Evolutionary conservation across 2,329 filamentous ascomycete species (phyloP).

Genomic region (Sporothrix euskadiensis): DNA sequence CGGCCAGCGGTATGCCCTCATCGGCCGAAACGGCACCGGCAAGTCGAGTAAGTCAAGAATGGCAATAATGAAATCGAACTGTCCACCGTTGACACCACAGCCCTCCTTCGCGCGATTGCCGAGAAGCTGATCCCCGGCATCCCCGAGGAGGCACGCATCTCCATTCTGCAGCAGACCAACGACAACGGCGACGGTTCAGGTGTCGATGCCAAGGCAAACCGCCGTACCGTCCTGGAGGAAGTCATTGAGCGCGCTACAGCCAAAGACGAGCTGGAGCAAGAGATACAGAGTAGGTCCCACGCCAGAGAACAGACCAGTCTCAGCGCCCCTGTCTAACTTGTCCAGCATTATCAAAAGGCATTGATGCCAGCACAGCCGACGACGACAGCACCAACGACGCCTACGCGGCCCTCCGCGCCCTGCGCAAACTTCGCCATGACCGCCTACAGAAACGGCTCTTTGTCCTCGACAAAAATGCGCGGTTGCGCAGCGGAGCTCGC

Average conservation of each 20-base stretch:
- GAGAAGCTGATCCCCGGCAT: constrained; percentile 78
- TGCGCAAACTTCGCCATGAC: constrained; percentile 63
- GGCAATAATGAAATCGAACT: background rate
- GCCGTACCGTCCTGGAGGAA: constrained; percentile 60
- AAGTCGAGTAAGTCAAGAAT: constrained; percentile 65
- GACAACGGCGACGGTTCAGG: constrained; percentile 39
- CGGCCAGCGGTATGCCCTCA: constrained; percentile 72
- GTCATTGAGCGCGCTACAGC: constrained; percentile 65
- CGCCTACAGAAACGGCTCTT: constrained; percentile 65
- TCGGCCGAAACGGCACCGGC: constrained; percentile 79
- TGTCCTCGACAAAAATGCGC: constrained; percentile 70
- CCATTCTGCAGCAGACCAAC: constrained; percentile 68
- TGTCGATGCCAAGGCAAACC: constrained; percentile 33
- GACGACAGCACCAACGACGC: constrained; percentile 35
- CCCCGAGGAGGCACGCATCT: constrained; percentile 63
- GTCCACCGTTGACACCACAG: constrained; percentile 42
- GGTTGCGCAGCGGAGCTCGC: constrained; percentile 70
- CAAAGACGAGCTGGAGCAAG: constrained; percentile 57
- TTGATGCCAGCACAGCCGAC: constrained; percentile 22
- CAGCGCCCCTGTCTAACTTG: no score
- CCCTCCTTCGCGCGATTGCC: constrained; percentile 71
- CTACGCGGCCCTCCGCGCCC: constrained; percentile 58
- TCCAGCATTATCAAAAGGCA: constrained; percentile 18
- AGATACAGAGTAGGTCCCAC: constrained; percentile 46
- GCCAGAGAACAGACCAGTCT: background rate